Conservation (phyloP, 257 asterid genomes). For the Cruciata laevipes region DNA sequence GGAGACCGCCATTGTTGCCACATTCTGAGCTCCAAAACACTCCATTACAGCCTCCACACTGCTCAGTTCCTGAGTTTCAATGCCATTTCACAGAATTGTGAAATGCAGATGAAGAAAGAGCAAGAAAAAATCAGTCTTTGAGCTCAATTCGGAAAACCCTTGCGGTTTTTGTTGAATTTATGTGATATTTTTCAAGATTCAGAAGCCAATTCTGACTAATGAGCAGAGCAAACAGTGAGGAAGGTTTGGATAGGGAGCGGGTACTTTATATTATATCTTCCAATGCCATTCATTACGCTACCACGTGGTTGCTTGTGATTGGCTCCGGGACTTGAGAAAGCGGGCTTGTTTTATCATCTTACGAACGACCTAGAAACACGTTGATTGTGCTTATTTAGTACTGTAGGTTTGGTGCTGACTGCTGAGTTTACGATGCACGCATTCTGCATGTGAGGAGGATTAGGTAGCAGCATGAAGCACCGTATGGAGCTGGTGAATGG, state of each 20-base stretch:
- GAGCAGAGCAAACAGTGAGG: neutral
- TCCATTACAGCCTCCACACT: conserved; percentile 35
- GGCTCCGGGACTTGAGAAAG: neutral
- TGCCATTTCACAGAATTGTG: conserved; percentile 17
- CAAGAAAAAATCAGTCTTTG: conserved; percentile 8
- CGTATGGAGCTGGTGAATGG: no score
- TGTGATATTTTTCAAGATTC: neutral
- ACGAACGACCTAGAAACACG: neutral
- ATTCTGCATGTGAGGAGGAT: neutral
- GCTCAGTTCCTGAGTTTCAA: conserved; percentile 14
- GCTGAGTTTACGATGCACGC: neutral
- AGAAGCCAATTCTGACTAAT: conserved; percentile 1
- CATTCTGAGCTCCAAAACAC: conserved; percentile 51
- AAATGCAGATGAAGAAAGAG: conserved; percentile 16
- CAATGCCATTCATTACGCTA: neutral
- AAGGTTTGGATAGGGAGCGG: conserved; percentile 49
- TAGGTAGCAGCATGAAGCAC: no score
- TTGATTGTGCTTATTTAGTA: neutral
- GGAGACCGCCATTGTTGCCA: conserved; percentile 65
- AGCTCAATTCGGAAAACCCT: neutral
- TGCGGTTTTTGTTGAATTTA: neutral
- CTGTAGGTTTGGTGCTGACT: neutral
- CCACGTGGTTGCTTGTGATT: conserved; percentile 17
- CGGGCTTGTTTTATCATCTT: neutral
- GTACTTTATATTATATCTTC: conserved; percentile 23